Base-by-base conservation (phyloP, 2,329 filamentous ascomycete species). In the Tolypocladium tundrense region DNA sequence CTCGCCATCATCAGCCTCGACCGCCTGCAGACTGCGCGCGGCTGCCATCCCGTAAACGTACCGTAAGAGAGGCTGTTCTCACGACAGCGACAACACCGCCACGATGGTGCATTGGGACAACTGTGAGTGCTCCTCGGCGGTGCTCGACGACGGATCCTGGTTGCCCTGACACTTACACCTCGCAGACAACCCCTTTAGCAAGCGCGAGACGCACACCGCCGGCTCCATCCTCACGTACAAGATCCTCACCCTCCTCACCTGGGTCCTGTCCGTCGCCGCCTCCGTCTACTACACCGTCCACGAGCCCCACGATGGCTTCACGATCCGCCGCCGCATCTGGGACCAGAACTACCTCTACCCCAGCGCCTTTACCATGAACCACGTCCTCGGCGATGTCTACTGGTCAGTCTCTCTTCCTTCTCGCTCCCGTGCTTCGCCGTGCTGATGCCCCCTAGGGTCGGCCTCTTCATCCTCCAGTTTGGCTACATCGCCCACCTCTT, bases 401-500 rank as follows among this genome's bases (percentile, higher is more conserved):
- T 95, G 90, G 89, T 89, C 73, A 62, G 66, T 57, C 27, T 37
- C 24, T 19, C 35, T 19, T 13, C 10, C 16, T 4, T 6, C 27
- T 31, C 27, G 27, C 27, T 11, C 19, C 27, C 4, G 1, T 33
- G 8, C 11, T 33, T n/a, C 21, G 10, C 14, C 2, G 16, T 53
- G 1, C 56, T 58, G 35, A 54, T 33, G n/a, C 2, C 4, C n/a
- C 11, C 56, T 59, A 90, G 87, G 86, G 72, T 91, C 61, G 73
- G 86, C 54, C 81, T 95, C 59, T 89, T 90, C 69, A 72, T 91
- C 65, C 78, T 90, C 42, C 91, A 96, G 70, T 75, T 87, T 56
- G 85, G 82, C 64, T 96, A 95, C 72, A 78, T 91, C 60, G 83
- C 79, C 66, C 85, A 90, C 66, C 83, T 96, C 63, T 95, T 91